These are phyloP conservation scores for Neopestalotiopsis rosae DNA, from an alignment of 2,329 filamentous ascomycete genomes.

Conservation along the genomic window DNA sequence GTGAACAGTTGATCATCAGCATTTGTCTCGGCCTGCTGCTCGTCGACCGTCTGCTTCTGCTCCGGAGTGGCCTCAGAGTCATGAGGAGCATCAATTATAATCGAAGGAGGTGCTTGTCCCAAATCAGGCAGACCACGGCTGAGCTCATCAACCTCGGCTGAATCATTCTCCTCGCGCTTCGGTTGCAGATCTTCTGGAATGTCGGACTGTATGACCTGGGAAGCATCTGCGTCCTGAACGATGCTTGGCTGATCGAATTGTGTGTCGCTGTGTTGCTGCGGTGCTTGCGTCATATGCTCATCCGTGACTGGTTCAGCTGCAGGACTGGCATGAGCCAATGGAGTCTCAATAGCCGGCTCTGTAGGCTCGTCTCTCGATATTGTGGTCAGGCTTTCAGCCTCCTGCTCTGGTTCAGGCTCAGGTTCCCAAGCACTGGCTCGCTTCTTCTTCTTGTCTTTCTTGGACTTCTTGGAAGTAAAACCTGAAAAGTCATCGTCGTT, in stretches of 20 bases:
- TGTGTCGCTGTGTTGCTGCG: not conserved
- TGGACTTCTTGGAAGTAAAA: constrained; percentile 34
- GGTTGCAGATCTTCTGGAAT: not conserved
- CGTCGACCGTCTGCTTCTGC: not conserved
- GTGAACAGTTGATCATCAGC: not conserved
- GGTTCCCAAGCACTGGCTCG: constrained; percentile 19
- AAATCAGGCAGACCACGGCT: not conserved
- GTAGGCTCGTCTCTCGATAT: not conserved
- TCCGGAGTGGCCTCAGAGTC: not conserved
- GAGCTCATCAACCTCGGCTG: not conserved
- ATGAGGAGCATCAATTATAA: not conserved
- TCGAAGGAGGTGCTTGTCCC: not conserved
- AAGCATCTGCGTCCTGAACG: not conserved
- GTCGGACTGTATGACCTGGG: too few species aligned
- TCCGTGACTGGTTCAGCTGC: not conserved
- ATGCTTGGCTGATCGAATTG: not conserved
- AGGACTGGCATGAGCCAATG: not conserved
- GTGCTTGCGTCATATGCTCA: not conserved
- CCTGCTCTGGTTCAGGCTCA: constrained; percentile 23
- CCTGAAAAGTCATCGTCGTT: constrained; percentile 27
- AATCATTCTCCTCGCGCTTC: not conserved
- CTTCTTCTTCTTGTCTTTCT: constrained; percentile 42
- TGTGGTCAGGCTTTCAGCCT: not conserved
- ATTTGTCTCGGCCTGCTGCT: not conserved
- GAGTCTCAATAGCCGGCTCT: not conserved